Conservation (phyloP, 148 eudicot genomes). For the Persicaria tinctoria region DNA sequence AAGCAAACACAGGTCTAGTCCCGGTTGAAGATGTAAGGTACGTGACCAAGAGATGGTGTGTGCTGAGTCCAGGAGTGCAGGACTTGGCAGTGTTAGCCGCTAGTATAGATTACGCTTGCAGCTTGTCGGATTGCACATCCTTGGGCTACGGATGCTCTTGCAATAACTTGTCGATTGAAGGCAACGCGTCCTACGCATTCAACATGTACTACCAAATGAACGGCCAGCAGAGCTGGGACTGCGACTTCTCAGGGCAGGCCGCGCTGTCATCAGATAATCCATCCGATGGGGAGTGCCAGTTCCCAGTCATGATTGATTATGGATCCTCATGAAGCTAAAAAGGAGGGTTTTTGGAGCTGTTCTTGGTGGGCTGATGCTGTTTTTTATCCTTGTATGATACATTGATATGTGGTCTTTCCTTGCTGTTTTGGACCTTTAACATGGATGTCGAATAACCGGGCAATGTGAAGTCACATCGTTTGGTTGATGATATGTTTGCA, state of each 20-base stretch:
- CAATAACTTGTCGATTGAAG: constrained; percentile 38
- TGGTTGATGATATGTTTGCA: neutral
- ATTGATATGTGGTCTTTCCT: neutral
- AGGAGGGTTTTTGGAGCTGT: constrained; percentile 32
- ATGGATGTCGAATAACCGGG: neutral
- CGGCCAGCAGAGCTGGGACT: constrained; percentile 63
- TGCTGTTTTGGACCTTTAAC: neutral
- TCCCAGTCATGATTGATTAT: constrained; percentile 75
- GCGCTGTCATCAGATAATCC: constrained; percentile 57
- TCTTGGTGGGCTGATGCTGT: constrained; percentile 40
- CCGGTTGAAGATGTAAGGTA: constrained; percentile 65
- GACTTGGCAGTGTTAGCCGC: constrained; percentile 40
- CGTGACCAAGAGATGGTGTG: constrained; percentile 65
- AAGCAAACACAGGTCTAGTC: constrained; percentile 40
- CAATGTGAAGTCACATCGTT: neutral
- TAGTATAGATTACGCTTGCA: constrained; percentile 77
- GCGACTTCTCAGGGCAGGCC: constrained; percentile 79
- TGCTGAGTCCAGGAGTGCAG: constrained; percentile 42
- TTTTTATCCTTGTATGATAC: constrained; percentile 41
- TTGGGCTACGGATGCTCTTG: constrained; percentile 92
- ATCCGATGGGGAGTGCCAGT: constrained; percentile 49
- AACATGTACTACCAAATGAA: constrained; percentile 88
- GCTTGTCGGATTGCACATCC: constrained; percentile 80
- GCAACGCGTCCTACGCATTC: constrained; percentile 91
- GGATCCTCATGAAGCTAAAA: constrained; percentile 33